These are phyloP conservation scores for Stephania japonica DNA, from an alignment of 164 flowering plant species.

Conservation along the genomic window DNA sequence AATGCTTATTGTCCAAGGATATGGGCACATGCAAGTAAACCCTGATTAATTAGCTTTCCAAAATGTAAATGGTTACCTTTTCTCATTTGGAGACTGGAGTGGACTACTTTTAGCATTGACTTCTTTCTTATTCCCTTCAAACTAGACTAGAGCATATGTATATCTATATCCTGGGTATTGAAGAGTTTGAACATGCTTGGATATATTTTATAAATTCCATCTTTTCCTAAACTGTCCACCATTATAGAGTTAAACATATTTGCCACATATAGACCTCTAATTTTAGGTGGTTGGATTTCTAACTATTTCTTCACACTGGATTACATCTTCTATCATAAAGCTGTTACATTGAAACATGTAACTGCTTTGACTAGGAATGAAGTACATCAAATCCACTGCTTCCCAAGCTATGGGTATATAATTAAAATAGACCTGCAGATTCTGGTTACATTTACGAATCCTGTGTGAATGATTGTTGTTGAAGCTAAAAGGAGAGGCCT, in stretches of 20 bases:
- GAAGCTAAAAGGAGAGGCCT: not conserved
- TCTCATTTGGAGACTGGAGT: not conserved
- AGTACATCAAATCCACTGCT: not conserved
- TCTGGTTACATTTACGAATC: not conserved
- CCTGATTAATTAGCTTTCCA: not conserved
- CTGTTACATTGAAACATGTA: not conserved
- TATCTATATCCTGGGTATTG: not conserved
- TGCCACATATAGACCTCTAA: not conserved
- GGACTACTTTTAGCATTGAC: not conserved
- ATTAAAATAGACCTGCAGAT: not conserved
- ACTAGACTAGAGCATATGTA: not conserved
- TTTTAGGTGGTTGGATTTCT: not conserved
- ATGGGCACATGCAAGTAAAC: not conserved
- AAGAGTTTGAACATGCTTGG: not conserved
- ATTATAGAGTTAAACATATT: no score
- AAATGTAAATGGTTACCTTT: not conserved
- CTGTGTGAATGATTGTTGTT: not conserved
- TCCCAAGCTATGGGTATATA: not conserved
- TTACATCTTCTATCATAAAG: not conserved
- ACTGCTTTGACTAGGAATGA: not conserved
- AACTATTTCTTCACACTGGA: not conserved
- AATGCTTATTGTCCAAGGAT: not conserved
- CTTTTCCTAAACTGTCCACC: not conserved
- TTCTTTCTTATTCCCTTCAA: not conserved
- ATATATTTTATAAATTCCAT: not conserved